Percentiles rank a stretch among this genome's conserved stretches.
Evolutionary conservation across 331 rosid genomes (phyloP).

Genomic region (Malus hybrid): DNA sequence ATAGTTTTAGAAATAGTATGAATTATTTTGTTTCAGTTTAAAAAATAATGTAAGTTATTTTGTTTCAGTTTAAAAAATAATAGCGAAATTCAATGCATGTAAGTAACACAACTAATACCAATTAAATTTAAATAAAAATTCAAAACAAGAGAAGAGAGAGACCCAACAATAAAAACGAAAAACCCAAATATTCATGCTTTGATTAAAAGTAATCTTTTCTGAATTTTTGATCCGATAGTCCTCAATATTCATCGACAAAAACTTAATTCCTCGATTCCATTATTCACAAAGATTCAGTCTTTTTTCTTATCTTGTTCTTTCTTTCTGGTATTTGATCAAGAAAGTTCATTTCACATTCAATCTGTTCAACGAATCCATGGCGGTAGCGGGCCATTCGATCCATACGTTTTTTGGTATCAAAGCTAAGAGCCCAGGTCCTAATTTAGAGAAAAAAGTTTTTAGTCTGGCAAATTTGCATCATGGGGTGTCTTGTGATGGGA

Average conservation of each 20-base stretch:
- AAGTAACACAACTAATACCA: no score
- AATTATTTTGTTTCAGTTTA: no score
- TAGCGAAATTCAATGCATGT: no score
- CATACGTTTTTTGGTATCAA: conserved; percentile 4
- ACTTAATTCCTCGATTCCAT: not conserved
- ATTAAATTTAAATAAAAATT: no score
- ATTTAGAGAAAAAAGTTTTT: conserved; percentile 17
- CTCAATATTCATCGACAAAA: conserved; percentile 3
- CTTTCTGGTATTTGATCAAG: not conserved
- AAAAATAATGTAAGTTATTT: no score
- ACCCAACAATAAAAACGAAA: no score
- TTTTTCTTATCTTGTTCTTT: not conserved
- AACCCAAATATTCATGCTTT: no score
- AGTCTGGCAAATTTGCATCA: conserved; percentile 2
- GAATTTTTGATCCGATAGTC: conserved; percentile 27
- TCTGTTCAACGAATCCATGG: conserved; percentile 27
- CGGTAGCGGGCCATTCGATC: conserved; percentile 25
- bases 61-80: no score
- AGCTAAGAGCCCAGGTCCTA: conserved; percentile 10
- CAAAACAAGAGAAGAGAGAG: no score
- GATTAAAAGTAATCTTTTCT: not conserved
- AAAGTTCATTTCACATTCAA: not conserved
- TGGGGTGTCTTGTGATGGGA: conserved; percentile 10
- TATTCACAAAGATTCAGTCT: not conserved
- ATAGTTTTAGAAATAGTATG: no score